Evolutionary conservation across 257 asterid genomes (phyloP).

Genomic region (Verbena officinalis): DNA sequence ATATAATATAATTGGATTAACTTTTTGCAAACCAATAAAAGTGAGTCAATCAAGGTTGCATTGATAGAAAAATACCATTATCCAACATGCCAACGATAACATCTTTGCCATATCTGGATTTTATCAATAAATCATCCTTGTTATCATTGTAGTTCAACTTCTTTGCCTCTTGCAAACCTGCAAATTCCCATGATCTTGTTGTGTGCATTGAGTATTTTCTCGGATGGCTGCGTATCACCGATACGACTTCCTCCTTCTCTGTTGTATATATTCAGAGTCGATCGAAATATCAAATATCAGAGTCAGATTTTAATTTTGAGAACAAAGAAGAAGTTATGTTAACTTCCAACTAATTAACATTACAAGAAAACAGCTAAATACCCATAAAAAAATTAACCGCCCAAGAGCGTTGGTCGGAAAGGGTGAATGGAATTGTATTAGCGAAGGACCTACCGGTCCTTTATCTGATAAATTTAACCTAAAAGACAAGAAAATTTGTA

Average conservation of each 20-base stretch:
- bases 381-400: too few species aligned
- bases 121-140: conserved; percentile 52
- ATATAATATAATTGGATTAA: background rate
- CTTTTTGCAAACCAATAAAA: background rate
- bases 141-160: conserved; percentile 18
- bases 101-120: conserved; percentile 70
- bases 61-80: conserved; percentile 45
- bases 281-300: too few species aligned
- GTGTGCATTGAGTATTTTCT: conserved; percentile 68
- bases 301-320: too few species aligned
- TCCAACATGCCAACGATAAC: conserved; percentile 77
- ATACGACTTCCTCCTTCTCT: conserved; percentile 78
- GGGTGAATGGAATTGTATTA: too few species aligned
- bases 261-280: background rate
- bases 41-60: too few species aligned
- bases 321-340: too few species aligned
- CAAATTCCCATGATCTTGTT: conserved; percentile 92
- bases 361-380: too few species aligned
- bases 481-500: too few species aligned
- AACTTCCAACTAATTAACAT: too few species aligned
- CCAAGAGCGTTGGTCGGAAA: too few species aligned
- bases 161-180: conserved; percentile 51
- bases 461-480: too few species aligned
- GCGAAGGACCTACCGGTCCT: too few species aligned
- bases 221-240: conserved; percentile 65